Conservation (phyloP, 495 filamentous ascomycete genomes). For the Aspergillus homomorphus region DNA sequence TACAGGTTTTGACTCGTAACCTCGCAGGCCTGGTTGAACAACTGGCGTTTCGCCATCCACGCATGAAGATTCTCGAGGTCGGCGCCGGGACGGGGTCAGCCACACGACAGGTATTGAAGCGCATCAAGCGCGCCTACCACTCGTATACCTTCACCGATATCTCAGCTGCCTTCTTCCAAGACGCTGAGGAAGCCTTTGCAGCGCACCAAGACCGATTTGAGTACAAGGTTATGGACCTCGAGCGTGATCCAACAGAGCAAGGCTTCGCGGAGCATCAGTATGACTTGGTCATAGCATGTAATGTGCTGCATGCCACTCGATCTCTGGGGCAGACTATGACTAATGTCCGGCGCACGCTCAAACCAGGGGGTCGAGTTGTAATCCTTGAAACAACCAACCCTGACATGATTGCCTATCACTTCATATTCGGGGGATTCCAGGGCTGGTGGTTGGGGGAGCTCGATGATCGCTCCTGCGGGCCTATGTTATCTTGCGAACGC, state of each 20-base stretch:
- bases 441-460: slow-evolving; percentile 11
- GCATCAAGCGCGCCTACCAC: slow-evolving; percentile 1
- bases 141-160: slow-evolving; percentile 47
- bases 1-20: background rate
- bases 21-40: slow-evolving; percentile 23
- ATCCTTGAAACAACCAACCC: slow-evolving; percentile 3
- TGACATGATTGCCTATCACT: background rate
- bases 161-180: slow-evolving; percentile 34
- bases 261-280: slow-evolving; percentile 45
- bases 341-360: slow-evolving; percentile 37
- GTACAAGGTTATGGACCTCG: slow-evolving; percentile 49
- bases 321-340: slow-evolving; percentile 45
- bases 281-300: slow-evolving; percentile 51
- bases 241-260: slow-evolving; percentile 40
- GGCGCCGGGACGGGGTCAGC: slow-evolving; percentile 33
- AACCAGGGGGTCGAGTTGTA: slow-evolving; percentile 13
- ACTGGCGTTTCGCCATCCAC: slow-evolving; percentile 29
- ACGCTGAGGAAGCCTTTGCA: slow-evolving; percentile 22
- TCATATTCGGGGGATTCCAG: background rate
- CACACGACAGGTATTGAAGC: slow-evolving; percentile 28
- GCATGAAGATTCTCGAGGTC: slow-evolving; percentile 45
- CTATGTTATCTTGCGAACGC: background rate
- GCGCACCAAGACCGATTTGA: slow-evolving; percentile 34
- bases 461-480: background rate
- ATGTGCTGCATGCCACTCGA: slow-evolving; percentile 52